These are phyloP conservation scores for Aureobasidium subglaciale DNA, from an alignment of 2,329 filamentous ascomycete species.

Conservation along the genomic window DNA sequence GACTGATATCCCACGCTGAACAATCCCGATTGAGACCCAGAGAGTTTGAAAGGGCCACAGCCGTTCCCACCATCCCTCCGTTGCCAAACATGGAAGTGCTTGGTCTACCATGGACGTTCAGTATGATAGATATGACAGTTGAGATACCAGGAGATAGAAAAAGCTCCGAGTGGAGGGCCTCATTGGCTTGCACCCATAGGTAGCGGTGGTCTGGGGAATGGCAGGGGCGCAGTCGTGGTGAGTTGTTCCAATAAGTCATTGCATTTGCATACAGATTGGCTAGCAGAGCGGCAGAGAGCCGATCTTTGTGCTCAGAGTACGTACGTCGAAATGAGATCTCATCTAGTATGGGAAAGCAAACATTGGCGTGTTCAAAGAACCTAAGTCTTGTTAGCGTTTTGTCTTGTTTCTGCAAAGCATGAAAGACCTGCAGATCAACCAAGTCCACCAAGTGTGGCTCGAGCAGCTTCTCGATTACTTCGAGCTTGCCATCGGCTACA, in stretches of 20 bases:
- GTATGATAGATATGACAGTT: conserved; percentile 33
- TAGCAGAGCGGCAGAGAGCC: conserved; percentile 31
- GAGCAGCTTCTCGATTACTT: neutral
- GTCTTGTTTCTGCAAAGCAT: neutral
- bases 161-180: conserved; percentile 33
- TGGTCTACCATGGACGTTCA: conserved; percentile 36
- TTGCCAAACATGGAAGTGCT: conserved; percentile 39
- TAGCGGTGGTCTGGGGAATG: conserved; percentile 34
- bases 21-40: conserved; percentile 51
- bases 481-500: neutral
- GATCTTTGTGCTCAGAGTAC: conserved; percentile 28
- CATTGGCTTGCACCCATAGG: conserved; percentile 37
- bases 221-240: conserved; percentile 30
- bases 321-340: conserved; percentile 29
- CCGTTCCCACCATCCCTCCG: conserved; percentile 47
- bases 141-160: conserved; percentile 35
- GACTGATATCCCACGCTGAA: conserved; percentile 45
- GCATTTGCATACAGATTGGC: conserved; percentile 35
- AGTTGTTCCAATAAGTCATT: conserved; percentile 32
- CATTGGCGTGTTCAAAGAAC: conserved; percentile 36
- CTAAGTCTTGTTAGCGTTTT: neutral
- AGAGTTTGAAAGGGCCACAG: conserved; percentile 48
- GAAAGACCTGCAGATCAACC: neutral
- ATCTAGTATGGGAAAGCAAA: conserved; percentile 35
- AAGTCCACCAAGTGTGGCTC: neutral